Base-by-base conservation (phyloP, 257 asterid genomes). In the Nyctanthes arbortristis region DNA sequence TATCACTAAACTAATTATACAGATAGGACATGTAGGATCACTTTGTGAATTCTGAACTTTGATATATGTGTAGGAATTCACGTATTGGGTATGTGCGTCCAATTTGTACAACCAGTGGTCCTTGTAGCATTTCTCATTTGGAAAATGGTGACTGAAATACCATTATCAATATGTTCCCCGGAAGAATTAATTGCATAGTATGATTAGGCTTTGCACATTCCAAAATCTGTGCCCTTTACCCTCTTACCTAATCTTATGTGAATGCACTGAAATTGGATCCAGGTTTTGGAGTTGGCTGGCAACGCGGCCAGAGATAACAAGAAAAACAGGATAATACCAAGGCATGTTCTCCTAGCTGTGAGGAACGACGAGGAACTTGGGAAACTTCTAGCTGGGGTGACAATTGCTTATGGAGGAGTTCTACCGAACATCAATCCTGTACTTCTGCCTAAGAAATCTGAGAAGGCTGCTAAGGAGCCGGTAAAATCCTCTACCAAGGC, bases 241-340 rank as follows among this genome's bases (percentile, higher is more conserved):
- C n/a, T n/a, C n/a, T n/a, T n/a, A n/a, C n/a, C n/a, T n/a, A 12
- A 29, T 47, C 4, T 49, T 47, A 35, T 20, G 4, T 45, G 63
- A 24, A 30, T 36, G 32, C 43, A 57, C 11, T 27, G 40, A 34
- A 40, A 36, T 33, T 45, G 14, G 3, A 0, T 8, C 7, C 70
- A 89, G 96, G 96, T 89, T n/a, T 30, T 89, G 68, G 96, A 86
- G 31, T 75, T 89, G 80, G 96, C 96, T 34, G 96, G 96, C 29
- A 89, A 89, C 66, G 96, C 96, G 1, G 93, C 93, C 0, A 78
- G 96, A 14, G 96, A 89, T 69, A 89, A 89, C 85, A 89, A 89
- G 88, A 89, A 86, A 60, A 89, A 73, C 76, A 86, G 93, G 61
- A 89, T 89, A 0, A 86, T 88, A 28, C 96, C 96, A 3, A 76